Conservation (phyloP, 2,329 filamentous ascomycete species). For the Diplodia intermedia region DNA sequence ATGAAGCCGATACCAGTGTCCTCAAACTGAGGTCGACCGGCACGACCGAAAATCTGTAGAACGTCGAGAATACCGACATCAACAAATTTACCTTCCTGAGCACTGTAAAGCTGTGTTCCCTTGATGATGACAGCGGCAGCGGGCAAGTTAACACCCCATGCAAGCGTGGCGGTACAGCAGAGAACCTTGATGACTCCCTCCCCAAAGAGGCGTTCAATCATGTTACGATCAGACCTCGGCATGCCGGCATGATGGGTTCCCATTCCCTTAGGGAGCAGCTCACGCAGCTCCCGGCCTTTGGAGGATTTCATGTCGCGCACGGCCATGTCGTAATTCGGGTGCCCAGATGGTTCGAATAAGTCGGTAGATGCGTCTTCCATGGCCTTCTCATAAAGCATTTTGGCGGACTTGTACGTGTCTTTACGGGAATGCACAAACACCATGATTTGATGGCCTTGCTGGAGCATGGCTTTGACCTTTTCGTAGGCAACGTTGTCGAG, state of each 20-base stretch:
- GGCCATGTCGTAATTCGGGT: conserved; percentile 81
- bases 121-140: conserved; percentile 98
- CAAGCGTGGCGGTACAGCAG: conserved; percentile 96
- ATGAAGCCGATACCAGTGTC: conserved; percentile 98
- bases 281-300: conserved; percentile 84
- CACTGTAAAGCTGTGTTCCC: conserved; percentile 95
- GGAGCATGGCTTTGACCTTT: conserved; percentile 92
- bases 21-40: conserved; percentile 95
- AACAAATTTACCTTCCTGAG: conserved; percentile 94
- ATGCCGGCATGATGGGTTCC: conserved; percentile 97
- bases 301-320: conserved; percentile 84
- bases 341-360: conserved; percentile 79
- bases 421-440: conserved; percentile 98
- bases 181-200: conserved; percentile 95
- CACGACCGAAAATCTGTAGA: conserved; percentile 96
- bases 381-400: conserved; percentile 85
- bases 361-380: conserved; percentile 79
- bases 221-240: conserved; percentile 89
- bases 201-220: conserved; percentile 91
- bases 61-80: conserved; percentile 97
- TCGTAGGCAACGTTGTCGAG: conserved; percentile 87
- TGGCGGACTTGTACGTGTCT: conserved; percentile 88
- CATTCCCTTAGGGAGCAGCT: conserved; percentile 87
- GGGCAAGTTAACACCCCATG: conserved; percentile 98
- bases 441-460: conserved; percentile 95